These are phyloP conservation scores for Serendipita indica DNA, from an alignment of 768 basidiomycete genomes.

Conservation along the genomic window DNA sequence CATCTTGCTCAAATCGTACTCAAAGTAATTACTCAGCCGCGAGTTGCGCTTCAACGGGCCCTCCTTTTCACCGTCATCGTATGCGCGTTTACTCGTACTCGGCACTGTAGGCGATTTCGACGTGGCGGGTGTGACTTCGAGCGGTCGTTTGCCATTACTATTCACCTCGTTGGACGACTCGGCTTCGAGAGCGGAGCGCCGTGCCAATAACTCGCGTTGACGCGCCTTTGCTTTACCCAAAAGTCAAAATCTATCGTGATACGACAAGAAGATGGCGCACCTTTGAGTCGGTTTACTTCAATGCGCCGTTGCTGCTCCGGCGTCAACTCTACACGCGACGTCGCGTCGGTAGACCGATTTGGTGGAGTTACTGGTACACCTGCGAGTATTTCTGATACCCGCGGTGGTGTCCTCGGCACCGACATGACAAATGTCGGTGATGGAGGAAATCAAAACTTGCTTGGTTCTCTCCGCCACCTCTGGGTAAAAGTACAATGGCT, in stretches of 20 bases:
- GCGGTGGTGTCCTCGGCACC: background rate
- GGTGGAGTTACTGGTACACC: slow-evolving; percentile 11
- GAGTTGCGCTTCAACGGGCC: slow-evolving; percentile 51
- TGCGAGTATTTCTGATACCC: background rate
- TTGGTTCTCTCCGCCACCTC: background rate
- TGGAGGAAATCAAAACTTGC: background rate
- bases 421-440: background rate
- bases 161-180: slow-evolving; percentile 35
- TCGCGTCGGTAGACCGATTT: slow-evolving; percentile 3
- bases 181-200: slow-evolving; percentile 25
- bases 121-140: slow-evolving; percentile 39
- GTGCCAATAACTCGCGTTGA: slow-evolving; percentile 50
- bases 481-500: background rate
- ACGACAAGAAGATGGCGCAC: slow-evolving; percentile 23
- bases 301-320: slow-evolving; percentile 58
- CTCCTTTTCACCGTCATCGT: slow-evolving; percentile 19
- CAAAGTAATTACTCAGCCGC: slow-evolving; percentile 70
- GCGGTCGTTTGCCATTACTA: slow-evolving; percentile 59
- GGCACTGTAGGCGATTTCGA: slow-evolving; percentile 45
- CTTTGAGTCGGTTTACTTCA: slow-evolving; percentile 68
- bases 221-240: slow-evolving; percentile 48
- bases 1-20: slow-evolving; percentile 95
- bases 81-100: slow-evolving; percentile 17
- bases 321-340: slow-evolving; percentile 27
- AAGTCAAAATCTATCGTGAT: slow-evolving; percentile 3